Conservation (phyloP, 2,329 filamentous ascomycete species). For the Exophiala xenobiotica region DNA sequence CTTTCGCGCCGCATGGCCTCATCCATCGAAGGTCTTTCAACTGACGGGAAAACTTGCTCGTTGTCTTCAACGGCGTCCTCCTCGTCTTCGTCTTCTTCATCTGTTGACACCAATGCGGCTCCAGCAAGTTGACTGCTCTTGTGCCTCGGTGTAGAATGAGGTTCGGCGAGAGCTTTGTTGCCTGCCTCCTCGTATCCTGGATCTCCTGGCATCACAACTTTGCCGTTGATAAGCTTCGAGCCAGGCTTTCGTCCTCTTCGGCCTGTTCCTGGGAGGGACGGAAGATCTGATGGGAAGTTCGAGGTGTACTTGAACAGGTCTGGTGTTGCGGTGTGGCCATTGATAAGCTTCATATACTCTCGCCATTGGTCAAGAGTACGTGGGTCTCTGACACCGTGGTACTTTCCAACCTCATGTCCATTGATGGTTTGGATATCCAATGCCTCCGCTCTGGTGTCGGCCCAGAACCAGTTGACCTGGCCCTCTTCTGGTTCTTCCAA, state of each 20-base stretch:
- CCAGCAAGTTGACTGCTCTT: slow-evolving; percentile 27
- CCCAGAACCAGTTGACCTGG: slow-evolving; percentile 55
- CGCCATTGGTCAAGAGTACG: slow-evolving; percentile 42
- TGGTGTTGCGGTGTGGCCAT: slow-evolving; percentile 33
- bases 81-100: slow-evolving; percentile 26
- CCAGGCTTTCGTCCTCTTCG: slow-evolving; percentile 26
- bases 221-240: slow-evolving; percentile 28
- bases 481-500: slow-evolving; percentile 40
- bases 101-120: slow-evolving; percentile 23
- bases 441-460: slow-evolving; percentile 55
- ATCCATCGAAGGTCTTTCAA: not conserved
- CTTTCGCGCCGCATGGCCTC: not conserved
- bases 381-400: slow-evolving; percentile 47
- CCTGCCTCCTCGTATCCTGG: slow-evolving; percentile 15
- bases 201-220: slow-evolving; percentile 23
- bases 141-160: slow-evolving; percentile 17
- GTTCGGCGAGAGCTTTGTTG: not conserved
- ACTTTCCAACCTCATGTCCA: slow-evolving; percentile 50
- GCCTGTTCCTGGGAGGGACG: not conserved
- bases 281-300: not conserved
- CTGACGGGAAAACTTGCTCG: slow-evolving; percentile 12
- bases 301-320: slow-evolving; percentile 11
- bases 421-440: slow-evolving; percentile 58
- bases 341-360: slow-evolving; percentile 46
- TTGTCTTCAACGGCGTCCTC: slow-evolving; percentile 26